A percentile compares a stretch with the other conserved stretches of the same genome.
Conservation (phyloP, 2,329 filamentous ascomycete species). For the Gaeumannomyces tritici region DNA sequence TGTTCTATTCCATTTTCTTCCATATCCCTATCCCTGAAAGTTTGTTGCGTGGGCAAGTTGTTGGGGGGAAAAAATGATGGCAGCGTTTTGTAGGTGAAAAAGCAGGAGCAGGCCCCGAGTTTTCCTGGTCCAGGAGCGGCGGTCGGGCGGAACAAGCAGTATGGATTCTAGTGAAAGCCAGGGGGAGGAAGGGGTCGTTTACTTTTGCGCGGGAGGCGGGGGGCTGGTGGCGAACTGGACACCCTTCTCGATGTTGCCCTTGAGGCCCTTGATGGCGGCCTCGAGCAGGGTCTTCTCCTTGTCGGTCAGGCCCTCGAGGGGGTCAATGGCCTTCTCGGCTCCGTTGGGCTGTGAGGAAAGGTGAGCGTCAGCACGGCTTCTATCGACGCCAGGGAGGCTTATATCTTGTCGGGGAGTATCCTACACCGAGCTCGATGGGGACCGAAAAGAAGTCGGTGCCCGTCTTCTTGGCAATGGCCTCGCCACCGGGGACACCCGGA, state of each 20-base stretch:
- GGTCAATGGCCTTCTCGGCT: constrained; percentile 76
- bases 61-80: not conserved
- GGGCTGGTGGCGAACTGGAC: constrained; percentile 81
- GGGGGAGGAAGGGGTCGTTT: constrained; percentile 28
- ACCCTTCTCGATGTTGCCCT: constrained; percentile 92
- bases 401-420: constrained; percentile 24
- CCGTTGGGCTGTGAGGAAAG: constrained; percentile 55
- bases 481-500: constrained; percentile 77
- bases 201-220: constrained; percentile 59
- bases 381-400: not conserved
- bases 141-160: not conserved
- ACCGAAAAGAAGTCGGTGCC: constrained; percentile 93
- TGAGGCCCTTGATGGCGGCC: constrained; percentile 65
- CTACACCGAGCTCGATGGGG: constrained; percentile 88
- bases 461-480: constrained; percentile 73
- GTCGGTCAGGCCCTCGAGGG: constrained; percentile 66
- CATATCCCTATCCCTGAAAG: not conserved
- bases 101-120: not conserved
- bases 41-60: not conserved
- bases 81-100: not conserved
- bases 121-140: not conserved
- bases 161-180: not conserved
- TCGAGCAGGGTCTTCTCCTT: constrained; percentile 84
- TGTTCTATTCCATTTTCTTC: not conserved
- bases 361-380: not conserved